phyloP scores from a whole-genome alignment of 495 filamentous ascomycete species.

The Parathielavia hyrcaniae region DNA sequence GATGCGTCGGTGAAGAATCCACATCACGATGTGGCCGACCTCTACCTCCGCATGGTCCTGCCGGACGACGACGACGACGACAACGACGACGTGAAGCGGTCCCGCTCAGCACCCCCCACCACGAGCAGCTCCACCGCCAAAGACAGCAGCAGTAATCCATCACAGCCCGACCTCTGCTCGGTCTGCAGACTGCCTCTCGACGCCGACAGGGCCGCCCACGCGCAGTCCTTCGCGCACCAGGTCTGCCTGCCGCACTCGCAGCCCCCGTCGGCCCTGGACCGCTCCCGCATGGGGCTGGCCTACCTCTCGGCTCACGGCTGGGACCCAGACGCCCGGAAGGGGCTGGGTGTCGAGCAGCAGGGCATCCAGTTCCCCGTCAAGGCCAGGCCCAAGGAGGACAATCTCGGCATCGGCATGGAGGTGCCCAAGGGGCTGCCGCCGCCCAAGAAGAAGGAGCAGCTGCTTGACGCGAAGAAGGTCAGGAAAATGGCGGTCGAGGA shows the following conservation, averaged over 20 bases:
- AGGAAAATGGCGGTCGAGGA: conserved; percentile 54
- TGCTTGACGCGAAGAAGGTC: conserved; percentile 64
- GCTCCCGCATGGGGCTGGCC: conserved; percentile 66
- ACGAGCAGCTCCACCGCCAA: not conserved
- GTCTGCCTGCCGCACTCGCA: conserved; percentile 71
- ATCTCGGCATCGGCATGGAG: conserved; percentile 61
- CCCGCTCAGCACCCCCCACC: conserved; percentile 2
- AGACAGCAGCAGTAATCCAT: not conserved
- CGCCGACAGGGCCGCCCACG: conserved; percentile 42
- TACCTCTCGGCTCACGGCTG: conserved; percentile 75
- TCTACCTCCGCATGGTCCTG: conserved; percentile 69
- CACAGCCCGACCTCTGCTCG: conserved; percentile 23
- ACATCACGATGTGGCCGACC: conserved; percentile 48
- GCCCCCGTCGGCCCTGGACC: conserved; percentile 77
- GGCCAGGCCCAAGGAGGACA: conserved; percentile 63
- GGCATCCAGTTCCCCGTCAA: conserved; percentile 75
- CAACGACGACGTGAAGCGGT: conserved; percentile 19
- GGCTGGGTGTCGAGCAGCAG: conserved; percentile 64
- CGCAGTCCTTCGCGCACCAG: conserved; percentile 74
- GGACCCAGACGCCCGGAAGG: conserved; percentile 73
- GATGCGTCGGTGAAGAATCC: conserved; percentile 16
- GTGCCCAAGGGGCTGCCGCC: conserved; percentile 27
- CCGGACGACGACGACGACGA: too few relatives aligned
- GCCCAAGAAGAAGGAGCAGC: conserved; percentile 42
- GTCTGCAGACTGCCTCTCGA: conserved; percentile 36